Percentiles rank a stretch among this genome's conserved stretches.
Evolutionary conservation across 768 basidiomycete genomes (phyloP).

Genomic region (Melanogaster broomeanus): DNA sequence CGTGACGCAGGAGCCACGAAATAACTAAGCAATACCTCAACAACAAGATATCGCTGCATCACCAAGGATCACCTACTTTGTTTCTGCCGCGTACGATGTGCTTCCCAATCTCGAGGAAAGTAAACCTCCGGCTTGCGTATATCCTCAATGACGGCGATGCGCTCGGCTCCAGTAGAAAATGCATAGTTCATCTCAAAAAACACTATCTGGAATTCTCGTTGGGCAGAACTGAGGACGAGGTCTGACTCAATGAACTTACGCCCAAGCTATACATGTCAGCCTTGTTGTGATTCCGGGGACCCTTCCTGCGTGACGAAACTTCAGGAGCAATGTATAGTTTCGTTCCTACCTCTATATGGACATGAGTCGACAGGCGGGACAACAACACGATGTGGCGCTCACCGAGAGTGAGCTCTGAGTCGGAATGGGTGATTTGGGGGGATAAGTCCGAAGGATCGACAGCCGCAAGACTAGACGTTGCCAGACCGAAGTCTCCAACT

Average conservation of each 20-base stretch:
- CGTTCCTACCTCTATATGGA: slow-evolving; percentile 79
- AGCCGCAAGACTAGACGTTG: slow-evolving; percentile 78
- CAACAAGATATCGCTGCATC: background rate
- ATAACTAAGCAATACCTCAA: slow-evolving; percentile 59
- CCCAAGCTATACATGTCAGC: slow-evolving; percentile 96
- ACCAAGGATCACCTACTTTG: slow-evolving; percentile 54
- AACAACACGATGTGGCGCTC: slow-evolving; percentile 10
- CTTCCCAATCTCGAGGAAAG: slow-evolving; percentile 79
- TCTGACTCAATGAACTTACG: slow-evolving; percentile 43
- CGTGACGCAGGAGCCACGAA: slow-evolving; percentile 77
- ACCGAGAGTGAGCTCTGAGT: slow-evolving; percentile 80
- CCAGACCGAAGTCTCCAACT: slow-evolving; percentile 94
- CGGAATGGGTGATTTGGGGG: slow-evolving; percentile 42
- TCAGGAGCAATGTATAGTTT: slow-evolving; percentile 93
- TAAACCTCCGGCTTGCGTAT: slow-evolving; percentile 70
- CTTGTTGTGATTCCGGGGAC: slow-evolving; percentile 79
- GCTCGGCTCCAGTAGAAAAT: slow-evolving; percentile 81
- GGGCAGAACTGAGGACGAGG: background rate
- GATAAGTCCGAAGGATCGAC: slow-evolving; percentile 73
- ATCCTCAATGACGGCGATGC: slow-evolving; percentile 80
- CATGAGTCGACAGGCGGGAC: background rate
- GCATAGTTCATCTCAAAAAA: slow-evolving; percentile 96
- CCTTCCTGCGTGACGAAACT: slow-evolving; percentile 62
- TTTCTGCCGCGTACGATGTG: slow-evolving; percentile 57
- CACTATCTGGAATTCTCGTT: slow-evolving; percentile 61